These are phyloP conservation scores for Tetracladium setigerum DNA, from an alignment of 495 filamentous ascomycete genomes.

Conservation along the genomic window DNA sequence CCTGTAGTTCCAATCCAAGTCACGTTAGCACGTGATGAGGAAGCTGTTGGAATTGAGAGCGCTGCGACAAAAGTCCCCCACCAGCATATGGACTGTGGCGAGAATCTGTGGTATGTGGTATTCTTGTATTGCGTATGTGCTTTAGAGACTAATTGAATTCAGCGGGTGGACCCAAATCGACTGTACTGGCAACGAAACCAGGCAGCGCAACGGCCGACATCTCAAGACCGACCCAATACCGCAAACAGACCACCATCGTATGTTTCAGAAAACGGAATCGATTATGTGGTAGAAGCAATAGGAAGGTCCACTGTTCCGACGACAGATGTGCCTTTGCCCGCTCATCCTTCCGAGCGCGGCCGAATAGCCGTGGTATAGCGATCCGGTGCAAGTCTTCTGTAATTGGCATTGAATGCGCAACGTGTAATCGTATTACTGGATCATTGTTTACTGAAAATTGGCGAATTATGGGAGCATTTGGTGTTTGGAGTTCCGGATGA, in stretches of 20 bases:
- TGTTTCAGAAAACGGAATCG: conserved; percentile 61
- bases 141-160: conserved; percentile 3
- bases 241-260: conserved; percentile 59
- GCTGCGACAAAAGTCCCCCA: conserved; percentile 54
- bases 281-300: conserved; percentile 56
- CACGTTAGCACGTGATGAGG: conserved; percentile 54
- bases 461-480: too few relatives aligned
- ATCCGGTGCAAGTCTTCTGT: too few relatives aligned
- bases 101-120: conserved; percentile 63
- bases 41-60: conserved; percentile 44
- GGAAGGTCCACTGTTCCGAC: conserved; percentile 43
- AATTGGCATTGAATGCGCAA: too few relatives aligned
- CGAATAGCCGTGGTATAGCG: conserved; percentile 6
- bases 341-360: conserved; percentile 37
- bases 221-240: conserved; percentile 12
- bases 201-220: conserved; percentile 13
- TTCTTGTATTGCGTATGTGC: background rate
- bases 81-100: conserved; percentile 88
- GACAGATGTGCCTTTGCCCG: conserved; percentile 33
- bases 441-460: too few relatives aligned
- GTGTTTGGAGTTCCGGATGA: too few relatives aligned
- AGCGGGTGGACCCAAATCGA: conserved; percentile 72
- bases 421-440: too few relatives aligned
- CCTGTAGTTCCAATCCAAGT: conserved; percentile 56
- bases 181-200: conserved; percentile 67